A percentile compares a stretch with the other conserved stretches of the same genome.
These are phyloP conservation scores for Bonia amplexicaulis DNA, from an alignment of 176 grass and related monocot species.

Conservation along the genomic window DNA sequence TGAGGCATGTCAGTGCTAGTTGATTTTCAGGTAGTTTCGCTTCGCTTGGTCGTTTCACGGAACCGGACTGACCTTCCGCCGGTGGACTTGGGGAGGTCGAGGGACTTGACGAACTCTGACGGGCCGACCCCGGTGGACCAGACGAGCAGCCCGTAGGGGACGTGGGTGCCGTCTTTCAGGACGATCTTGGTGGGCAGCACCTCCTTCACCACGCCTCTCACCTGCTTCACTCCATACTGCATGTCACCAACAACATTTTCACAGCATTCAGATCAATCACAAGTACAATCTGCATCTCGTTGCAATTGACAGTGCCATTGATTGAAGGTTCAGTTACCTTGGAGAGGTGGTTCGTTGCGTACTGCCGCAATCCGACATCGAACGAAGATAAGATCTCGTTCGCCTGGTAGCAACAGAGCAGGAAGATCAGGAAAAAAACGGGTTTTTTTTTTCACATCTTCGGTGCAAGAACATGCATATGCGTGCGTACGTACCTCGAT, in stretches of 20 bases:
- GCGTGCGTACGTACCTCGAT: slow-evolving; percentile 56
- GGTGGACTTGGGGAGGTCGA: slow-evolving; percentile 58
- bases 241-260: neutral
- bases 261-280: neutral
- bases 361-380: slow-evolving; percentile 64
- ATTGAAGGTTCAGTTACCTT: slow-evolving; percentile 34
- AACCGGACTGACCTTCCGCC: slow-evolving; percentile 49
- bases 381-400: slow-evolving; percentile 93
- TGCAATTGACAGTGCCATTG: neutral
- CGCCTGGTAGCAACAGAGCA: slow-evolving; percentile 36
- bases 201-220: slow-evolving; percentile 75
- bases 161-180: slow-evolving; percentile 57
- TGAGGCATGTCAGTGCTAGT: neutral
- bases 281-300: neutral
- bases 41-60: neutral
- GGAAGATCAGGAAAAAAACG: neutral
- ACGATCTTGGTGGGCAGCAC: slow-evolving; percentile 55
- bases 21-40: neutral
- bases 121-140: slow-evolving; percentile 93
- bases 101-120: slow-evolving; percentile 59
- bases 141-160: slow-evolving; percentile 79
- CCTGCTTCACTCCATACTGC: slow-evolving; percentile 75
- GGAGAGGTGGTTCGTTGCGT: slow-evolving; percentile 77
- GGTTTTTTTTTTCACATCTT: too few species aligned
- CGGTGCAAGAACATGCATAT: neutral